Conservation (phyloP, 1,284 basidiomycete genomes). For the Ganoderma sp. region DNA sequence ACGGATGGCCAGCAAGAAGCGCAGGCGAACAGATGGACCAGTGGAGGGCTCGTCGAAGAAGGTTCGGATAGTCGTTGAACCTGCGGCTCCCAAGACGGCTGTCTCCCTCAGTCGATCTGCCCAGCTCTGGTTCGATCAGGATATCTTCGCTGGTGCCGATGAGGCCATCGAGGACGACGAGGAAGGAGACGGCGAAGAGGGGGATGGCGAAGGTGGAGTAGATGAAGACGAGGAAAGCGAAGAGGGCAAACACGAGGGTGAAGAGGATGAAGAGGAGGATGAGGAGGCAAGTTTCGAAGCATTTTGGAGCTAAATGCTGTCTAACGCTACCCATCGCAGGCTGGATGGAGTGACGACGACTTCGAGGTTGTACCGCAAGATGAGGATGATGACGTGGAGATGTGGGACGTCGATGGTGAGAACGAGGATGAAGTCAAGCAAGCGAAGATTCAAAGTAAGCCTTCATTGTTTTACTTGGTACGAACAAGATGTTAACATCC, state of each 20-base stretch:
- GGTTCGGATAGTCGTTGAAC: conserved; percentile 48
- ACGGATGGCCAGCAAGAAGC: conserved; percentile 48
- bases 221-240: conserved; percentile 19
- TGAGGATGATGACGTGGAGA: conserved; percentile 57
- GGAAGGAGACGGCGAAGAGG: conserved; percentile 43
- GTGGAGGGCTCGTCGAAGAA: conserved; percentile 43
- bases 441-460: conserved; percentile 73
- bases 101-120: conserved; percentile 55
- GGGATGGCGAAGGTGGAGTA: conserved; percentile 43
- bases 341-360: conserved; percentile 47
- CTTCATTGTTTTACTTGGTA: background rate
- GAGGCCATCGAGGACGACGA: conserved; percentile 55
- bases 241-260: conserved; percentile 8
- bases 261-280: conserved; percentile 18
- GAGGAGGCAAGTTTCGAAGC: conserved; percentile 19
- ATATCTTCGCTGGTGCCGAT: conserved; percentile 84
- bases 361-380: conserved; percentile 79
- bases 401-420: conserved; percentile 86
- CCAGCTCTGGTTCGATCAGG: conserved; percentile 94
- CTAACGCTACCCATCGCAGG: conserved; percentile 22
- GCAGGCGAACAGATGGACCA: conserved; percentile 46
- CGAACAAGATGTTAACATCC: conserved; percentile 15
- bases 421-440: conserved; percentile 80
- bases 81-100: conserved; percentile 45
- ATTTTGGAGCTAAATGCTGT: background rate